A percentile compares a stretch with the other conserved stretches of the same genome.
phyloP scores from a whole-genome alignment of 2,329 filamentous ascomycete species.

The Trichophyton schoenleinii region DNA sequence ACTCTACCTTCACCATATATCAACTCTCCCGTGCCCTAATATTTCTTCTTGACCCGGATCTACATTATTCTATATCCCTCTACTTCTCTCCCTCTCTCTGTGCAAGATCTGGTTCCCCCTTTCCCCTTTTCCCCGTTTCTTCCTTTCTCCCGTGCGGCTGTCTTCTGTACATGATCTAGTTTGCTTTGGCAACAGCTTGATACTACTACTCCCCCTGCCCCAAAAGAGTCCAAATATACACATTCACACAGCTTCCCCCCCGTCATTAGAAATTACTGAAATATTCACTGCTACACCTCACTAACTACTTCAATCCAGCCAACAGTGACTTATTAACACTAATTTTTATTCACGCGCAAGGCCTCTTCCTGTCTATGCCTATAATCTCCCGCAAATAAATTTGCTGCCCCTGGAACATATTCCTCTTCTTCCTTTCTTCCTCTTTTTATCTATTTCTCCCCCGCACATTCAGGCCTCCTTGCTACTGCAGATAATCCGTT shows the following conservation, averaged over 20 bases:
- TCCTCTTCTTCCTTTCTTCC: not conserved
- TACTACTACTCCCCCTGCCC: no score
- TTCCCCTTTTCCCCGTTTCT: not conserved
- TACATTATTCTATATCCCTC: not conserved
- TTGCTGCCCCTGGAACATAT: constrained; percentile 8
- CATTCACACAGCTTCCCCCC: not conserved
- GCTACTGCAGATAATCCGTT: not conserved
- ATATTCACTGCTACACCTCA: not conserved
- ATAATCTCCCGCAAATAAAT: constrained; percentile 24
- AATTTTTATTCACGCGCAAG: constrained; percentile 11
- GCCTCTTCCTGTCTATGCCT: constrained; percentile 16
- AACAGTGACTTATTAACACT: constrained; percentile 1
- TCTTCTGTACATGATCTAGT: constrained; percentile 4
- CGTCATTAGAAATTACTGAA: not conserved
- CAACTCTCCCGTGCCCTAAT: not conserved
- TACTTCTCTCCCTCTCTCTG: not conserved
- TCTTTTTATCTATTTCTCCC: constrained; percentile 14
- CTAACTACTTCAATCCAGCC: not conserved
- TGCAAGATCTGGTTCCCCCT: not conserved
- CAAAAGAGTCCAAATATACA: not conserved
- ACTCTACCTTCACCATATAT: not conserved
- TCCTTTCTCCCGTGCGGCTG: not conserved
- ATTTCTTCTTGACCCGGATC: not conserved
- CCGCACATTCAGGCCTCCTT: constrained; percentile 9
- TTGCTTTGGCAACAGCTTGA: not conserved